Base-by-base conservation (phyloP, 441 rosid species). In the Brassica hybrid region DNA sequence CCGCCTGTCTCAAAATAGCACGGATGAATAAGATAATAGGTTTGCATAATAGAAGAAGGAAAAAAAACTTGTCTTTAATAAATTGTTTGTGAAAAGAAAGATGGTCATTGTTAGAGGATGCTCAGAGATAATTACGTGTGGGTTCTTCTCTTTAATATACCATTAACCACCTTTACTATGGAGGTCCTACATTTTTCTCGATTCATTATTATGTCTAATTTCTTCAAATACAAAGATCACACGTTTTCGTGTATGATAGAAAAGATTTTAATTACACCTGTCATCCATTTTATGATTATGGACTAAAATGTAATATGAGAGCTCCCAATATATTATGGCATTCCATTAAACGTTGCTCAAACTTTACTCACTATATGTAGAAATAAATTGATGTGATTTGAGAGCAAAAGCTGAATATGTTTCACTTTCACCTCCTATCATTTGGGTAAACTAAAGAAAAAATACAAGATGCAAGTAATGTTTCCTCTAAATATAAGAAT, bases 101-200 rank as follows among this genome's bases (percentile, higher is more conserved):
- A 56, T 65, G 27, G 27, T 25, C 27, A 25, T n/a, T n/a, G n/a
- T n/a, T n/a, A n/a, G n/a, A n/a, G n/a, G n/a, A n/a, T n/a, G n/a
- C n/a, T n/a, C n/a, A n/a, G n/a, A n/a, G n/a, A n/a, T n/a, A n/a
- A n/a, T n/a, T n/a, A n/a, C n/a, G n/a, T n/a, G n/a, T n/a, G n/a
- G n/a, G n/a, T n/a, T n/a, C n/a, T n/a, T n/a, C n/a, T n/a, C n/a
- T n/a, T n/a, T n/a, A n/a, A n/a, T 41, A 65, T 45, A 30, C 34
- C 5, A 0, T 30, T 30, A 32, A 14, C 57, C 30, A 76, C 41
- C 48, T 48, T 71, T 64, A 27, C 8, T 38, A 65, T 43, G 61
- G 52, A 71, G 66, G 76, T 2, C 80, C 76, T 77, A 77, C 80
- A 48, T 13, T 77, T 13, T 77, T 54, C 70, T 76, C 75, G 0